Evolutionary conservation across 495 filamentous ascomycete species (phyloP), one percentile per base, ranked within the genome.

Genomic region (Beverwykella pulmonaria): DNA sequence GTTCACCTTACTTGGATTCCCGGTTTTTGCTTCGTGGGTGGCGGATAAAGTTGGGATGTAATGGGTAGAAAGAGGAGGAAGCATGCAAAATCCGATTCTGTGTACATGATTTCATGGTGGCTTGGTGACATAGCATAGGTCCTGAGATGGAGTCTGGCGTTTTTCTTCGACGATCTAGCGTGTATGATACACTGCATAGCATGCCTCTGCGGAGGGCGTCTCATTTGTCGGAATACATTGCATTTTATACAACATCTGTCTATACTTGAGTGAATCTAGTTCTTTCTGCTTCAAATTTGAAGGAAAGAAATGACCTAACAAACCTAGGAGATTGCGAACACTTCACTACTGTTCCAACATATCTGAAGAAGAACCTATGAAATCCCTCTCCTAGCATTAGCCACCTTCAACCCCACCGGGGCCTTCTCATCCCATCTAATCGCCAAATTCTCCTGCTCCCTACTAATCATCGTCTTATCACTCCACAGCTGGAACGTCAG

Each of bases 401-500:
- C 5, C 30, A 34, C 5, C 30, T 12, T 12, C 12, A 34, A 4
- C 30, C 12, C 4, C 30, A 34, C 30, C 30, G 30, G 44, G 15
- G n/a, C 6, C 15, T 53, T 53, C 12, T 29, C 49, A 25, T 53
- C 49, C 49, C 49, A 53, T 6, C 9, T 23, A 29, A 53, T 29
- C 12, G 49, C 49, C 19, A 53, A 22, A 29, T 53, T 53, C 25
- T 53, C 49, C 26, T 53, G 49, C 14, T 53, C 49, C 25, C 26
- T 8, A 29, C 49, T 53, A 17, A 53, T 29, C 49, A 53, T 53
- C 22, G 5, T 23, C 12, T 25, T 17, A 6, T 25, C 17, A 7
- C 8, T 23, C 49, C 49, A 53, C 2, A 53, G 49, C 26, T 53
- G 49, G 26, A 53, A 53, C n/a, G 20, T 53, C 20, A 53, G 49